phyloP scores from a whole-genome alignment of 208 protist species.

The Leishmania major region DNA sequence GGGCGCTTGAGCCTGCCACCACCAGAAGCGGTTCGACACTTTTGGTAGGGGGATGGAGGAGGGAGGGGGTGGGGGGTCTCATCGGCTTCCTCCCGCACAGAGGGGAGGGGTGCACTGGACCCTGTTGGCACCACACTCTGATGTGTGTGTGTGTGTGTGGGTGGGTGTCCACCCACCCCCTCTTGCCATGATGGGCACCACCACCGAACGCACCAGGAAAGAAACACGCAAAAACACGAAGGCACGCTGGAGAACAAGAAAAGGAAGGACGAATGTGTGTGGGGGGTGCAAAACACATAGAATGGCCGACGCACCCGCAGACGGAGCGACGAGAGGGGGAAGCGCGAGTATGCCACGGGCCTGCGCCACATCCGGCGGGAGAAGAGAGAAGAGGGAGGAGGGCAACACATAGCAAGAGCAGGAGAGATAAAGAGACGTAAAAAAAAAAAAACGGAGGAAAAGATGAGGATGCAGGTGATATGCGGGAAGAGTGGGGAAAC shows the following conservation, averaged over 20 bases:
- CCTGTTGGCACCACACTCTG: too few species aligned
- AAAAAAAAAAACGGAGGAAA: too few species aligned
- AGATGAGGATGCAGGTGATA: not conserved
- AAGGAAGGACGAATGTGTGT: not conserved
- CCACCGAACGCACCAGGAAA: too few species aligned
- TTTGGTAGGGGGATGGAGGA: too few species aligned
- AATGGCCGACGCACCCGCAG: not conserved
- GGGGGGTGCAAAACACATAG: slow-evolving; percentile 13
- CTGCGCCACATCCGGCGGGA: not conserved
- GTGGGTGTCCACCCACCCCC: too few species aligned
- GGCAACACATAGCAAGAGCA: not conserved
- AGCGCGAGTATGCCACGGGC: not conserved
- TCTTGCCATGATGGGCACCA: not conserved
- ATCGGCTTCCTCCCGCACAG: not conserved
- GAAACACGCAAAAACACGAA: too few species aligned
- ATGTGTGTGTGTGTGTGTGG: not conserved
- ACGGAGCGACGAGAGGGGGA: not conserved
- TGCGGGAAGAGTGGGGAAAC: not conserved
- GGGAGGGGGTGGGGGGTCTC: not conserved
- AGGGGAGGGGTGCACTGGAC: not conserved
- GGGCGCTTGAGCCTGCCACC: not conserved
- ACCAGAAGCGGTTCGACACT: not conserved
- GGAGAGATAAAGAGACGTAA: not conserved
- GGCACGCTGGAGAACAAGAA: not conserved
- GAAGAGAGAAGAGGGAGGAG: not conserved